Evolutionary conservation across 106 monocot species (phyloP), one percentile per base, ranked within the genome.

Genomic region (Dendrobium chrysotoxum): DNA sequence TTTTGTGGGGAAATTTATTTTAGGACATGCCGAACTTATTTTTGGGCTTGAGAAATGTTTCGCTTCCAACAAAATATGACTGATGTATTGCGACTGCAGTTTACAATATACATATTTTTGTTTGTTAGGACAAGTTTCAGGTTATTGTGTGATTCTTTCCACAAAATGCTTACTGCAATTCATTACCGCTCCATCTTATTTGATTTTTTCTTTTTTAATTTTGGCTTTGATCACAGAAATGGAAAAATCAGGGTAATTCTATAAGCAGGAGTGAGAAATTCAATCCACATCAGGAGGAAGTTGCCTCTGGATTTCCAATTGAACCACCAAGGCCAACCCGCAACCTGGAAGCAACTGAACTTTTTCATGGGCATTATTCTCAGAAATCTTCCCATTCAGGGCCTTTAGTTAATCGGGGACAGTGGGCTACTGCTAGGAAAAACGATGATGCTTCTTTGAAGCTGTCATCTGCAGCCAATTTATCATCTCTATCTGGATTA

Each of bases 221-320:
- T 41, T 76, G 40, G 40, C 1, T 30, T 53, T 18, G 17, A 5
- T 31, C 21, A 46, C 80, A 98, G 97, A 92, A 92, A 86, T 90
- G 92, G 79, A 90, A 98, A 88, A 58, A 76, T 39, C 96, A 85
- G 65, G 57, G 35, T 40, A 85, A 82, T 81, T 85, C 91, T 70
- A 98, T 81, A 54, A 98, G 97, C 81, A 82, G 89, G 57, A 94
- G 97, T 68, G 97, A 98, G 83, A 94, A 92, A 83, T 98, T 98
- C 80, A 89, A 84, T 67, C 82, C 85, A 18, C 82, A 89, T 54
- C 86, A 81, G 31, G 97, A 98, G 78, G 97, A 98, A 72, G 86
- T 86, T 73, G 97, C 92, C 74, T 92, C 92, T 47, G 97, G 97
- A 28, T 94, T 98, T 81, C 97, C 85, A 5, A 92, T 98, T 20